These are phyloP conservation scores for Phytophthora vignae DNA, from an alignment of 352 stramenopile species.

Conservation along the genomic window DNA sequence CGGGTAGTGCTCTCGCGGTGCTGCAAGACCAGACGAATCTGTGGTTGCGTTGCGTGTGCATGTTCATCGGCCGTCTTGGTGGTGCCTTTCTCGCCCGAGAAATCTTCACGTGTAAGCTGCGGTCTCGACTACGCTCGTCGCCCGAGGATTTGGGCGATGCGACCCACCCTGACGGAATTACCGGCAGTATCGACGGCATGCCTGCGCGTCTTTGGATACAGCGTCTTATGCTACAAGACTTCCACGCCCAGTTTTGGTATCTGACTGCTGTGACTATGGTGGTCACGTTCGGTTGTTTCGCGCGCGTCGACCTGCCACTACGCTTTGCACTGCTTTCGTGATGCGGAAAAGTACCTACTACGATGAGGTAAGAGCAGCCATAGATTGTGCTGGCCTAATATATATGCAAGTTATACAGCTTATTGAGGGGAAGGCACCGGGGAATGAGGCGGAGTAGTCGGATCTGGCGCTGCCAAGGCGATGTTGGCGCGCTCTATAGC, in stretches of 20 bases:
- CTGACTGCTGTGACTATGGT: constrained; percentile 85
- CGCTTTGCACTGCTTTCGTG: constrained; percentile 75
- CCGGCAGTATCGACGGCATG: constrained; percentile 64
- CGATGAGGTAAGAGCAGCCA: constrained; percentile 22
- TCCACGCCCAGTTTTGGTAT: constrained; percentile 89
- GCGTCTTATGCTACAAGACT: constrained; percentile 87
- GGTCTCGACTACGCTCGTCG: constrained; percentile 53
- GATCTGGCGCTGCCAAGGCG: constrained; percentile 32
- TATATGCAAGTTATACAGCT: constrained; percentile 34
- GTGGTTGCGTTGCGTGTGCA: constrained; percentile 87
- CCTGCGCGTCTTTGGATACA: constrained; percentile 84
- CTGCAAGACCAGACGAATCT: constrained; percentile 78
- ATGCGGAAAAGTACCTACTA: constrained; percentile 17
- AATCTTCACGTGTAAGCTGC: constrained; percentile 89
- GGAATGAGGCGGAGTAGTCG: constrained; percentile 6
- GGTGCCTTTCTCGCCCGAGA: constrained; percentile 80
- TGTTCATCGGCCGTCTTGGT: constrained; percentile 82
- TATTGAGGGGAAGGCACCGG: constrained; percentile 22
- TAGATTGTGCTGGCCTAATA: constrained; percentile 32
- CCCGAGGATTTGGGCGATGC: constrained; percentile 31
- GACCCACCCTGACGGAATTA: constrained; percentile 30
- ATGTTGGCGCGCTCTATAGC: constrained; percentile 43
- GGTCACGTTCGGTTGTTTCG: constrained; percentile 88
- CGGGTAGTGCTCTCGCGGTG: constrained; percentile 64
- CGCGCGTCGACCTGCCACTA: constrained; percentile 70